phyloP scores from a whole-genome alignment of 148 eudicot genomes.

The Nepenthes mirabilis region DNA sequence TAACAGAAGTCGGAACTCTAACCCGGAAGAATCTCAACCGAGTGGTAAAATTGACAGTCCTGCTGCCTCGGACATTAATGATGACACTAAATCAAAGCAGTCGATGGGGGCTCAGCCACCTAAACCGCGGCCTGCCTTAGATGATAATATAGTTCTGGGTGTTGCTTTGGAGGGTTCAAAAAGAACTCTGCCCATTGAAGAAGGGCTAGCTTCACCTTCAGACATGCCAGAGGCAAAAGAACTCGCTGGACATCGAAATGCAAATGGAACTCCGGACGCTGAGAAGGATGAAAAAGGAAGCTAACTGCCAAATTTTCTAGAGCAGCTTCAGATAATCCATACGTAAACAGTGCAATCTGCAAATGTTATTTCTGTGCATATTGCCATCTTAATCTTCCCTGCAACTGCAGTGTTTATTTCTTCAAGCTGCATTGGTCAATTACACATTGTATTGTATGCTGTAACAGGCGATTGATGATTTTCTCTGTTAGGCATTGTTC shows the following conservation, averaged over 20 bases:
- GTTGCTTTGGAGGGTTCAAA: conserved; percentile 95
- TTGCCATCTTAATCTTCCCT: too few relatives aligned
- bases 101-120: conserved; percentile 16
- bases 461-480: not conserved
- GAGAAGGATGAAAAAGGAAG: conserved; percentile 43
- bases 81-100: conserved; percentile 17
- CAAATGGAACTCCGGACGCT: conserved; percentile 20
- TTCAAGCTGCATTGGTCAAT: too few relatives aligned
- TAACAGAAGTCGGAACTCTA: not conserved
- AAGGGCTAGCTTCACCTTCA: conserved; percentile 30
- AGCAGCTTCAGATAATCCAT: too few relatives aligned
- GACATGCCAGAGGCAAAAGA: conserved; percentile 41
- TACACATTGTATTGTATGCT: not conserved
- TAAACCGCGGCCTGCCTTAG: conserved; percentile 37
- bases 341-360: not conserved
- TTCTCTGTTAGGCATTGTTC: not conserved
- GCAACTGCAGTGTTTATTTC: too few relatives aligned
- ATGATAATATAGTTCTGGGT: conserved; percentile 86
- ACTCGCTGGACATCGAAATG: conserved; percentile 31
- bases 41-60: not conserved
- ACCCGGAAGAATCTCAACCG: not conserved
- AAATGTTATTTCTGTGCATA: not conserved
- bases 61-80: conserved; percentile 1
- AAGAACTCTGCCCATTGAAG: conserved; percentile 89
- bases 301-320: conserved; percentile 6